Evolutionary conservation across 306 rosid genomes (phyloP), one percentile per base, ranked within the genome.

Genomic region (Trifolium pratense): DNA sequence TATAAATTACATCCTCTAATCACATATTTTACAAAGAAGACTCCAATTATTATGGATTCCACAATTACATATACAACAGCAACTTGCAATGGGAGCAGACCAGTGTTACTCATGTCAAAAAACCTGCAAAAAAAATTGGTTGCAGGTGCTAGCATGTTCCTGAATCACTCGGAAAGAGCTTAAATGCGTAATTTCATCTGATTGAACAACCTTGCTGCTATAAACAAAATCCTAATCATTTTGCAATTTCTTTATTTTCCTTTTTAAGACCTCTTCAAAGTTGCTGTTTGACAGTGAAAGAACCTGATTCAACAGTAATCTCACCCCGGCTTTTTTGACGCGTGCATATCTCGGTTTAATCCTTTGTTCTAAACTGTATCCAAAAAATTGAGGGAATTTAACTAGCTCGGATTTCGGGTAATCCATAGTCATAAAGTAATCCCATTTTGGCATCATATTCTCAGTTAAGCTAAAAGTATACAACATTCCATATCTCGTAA

Each of bases 301-400:
- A 76, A 88, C 83, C 82, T 93, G 96, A 85, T 88, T 91, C 75
- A 93, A 82, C 74, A 88, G 87, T 70, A 91, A 58, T 77, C 42
- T 81, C 70, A 83, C 97, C 26, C 93, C 87, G 26, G 81, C 79
- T 51, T 77, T 74, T 80, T 80, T 83, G 90, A 93, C 56, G 1
- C 61, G 75, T 20, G 91, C 91, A 75, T 86, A 88, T 75, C 98
- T 91, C 9, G 97, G 98, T 81, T 91, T 91, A 62, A 89, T 89
- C 85, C 98, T 86, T 58, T 71, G 86, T 58, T 84, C 87, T 84
- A 94, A 85, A 79, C 86, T 89, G 80, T 91, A 93, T 57, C 98
- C 96, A 49, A 91, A 93, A 81, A 71, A 93, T 45, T 89, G 97
- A 52, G 98, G 98, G 85, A 91, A 91, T 64, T 89, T 89, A 53